A percentile compares a stretch with the other conserved stretches of the same genome.
Conservation (phyloP, 2,329 filamentous ascomycete genomes). For the Ilyonectria robusta region DNA sequence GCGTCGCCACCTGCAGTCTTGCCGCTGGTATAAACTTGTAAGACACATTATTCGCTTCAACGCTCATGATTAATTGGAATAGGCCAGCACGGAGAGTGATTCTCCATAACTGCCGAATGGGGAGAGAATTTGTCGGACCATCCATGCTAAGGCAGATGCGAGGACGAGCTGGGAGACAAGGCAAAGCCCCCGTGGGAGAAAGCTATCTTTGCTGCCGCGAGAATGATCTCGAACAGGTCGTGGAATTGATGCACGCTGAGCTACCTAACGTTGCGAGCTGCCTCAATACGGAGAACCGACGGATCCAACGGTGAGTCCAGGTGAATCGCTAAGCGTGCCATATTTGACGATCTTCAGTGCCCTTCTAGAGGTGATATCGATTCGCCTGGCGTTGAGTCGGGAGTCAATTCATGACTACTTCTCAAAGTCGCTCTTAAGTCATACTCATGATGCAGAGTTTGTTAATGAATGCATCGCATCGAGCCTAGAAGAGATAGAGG, state of each 20-base stretch:
- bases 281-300: constrained; percentile 75
- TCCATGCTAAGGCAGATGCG: constrained; percentile 87
- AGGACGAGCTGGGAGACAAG: constrained; percentile 82
- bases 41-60: neutral
- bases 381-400: constrained; percentile 75
- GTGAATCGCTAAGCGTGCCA: neutral
- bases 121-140: constrained; percentile 81
- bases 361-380: constrained; percentile 78
- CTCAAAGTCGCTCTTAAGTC: constrained; percentile 75
- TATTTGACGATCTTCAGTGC: constrained; percentile 63
- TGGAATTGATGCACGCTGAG: constrained; percentile 80
- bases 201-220: constrained; percentile 82
- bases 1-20: constrained; percentile 83
- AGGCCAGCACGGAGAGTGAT: constrained; percentile 79
- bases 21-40: constrained; percentile 86
- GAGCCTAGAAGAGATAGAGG: constrained; percentile 71
- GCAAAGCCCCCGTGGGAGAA: constrained; percentile 83
- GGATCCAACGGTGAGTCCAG: constrained; percentile 71
- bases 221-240: constrained; percentile 77
- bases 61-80: constrained; percentile 26
- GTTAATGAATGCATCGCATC: constrained; percentile 69
- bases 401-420: constrained; percentile 79
- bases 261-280: constrained; percentile 79
- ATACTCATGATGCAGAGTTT: constrained; percentile 65
- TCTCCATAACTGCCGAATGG: constrained; percentile 82